Evolutionary conservation across 2,329 filamentous ascomycete genomes (phyloP).

Genomic region (Neobulgaria alba): DNA sequence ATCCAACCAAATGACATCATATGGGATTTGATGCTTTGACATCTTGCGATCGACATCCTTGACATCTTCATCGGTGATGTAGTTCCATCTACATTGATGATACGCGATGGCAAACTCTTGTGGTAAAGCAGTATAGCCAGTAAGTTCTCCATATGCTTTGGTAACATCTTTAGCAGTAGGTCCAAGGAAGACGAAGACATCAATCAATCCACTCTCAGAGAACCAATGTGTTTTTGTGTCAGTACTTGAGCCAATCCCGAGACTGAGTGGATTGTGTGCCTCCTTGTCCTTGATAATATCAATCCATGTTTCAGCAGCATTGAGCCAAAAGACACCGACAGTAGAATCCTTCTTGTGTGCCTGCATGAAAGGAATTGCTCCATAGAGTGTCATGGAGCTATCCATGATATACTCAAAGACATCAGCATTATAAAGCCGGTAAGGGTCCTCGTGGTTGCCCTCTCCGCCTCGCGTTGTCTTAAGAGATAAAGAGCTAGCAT

Average conservation of each 20-base stretch:
- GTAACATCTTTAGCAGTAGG: slow-evolving; percentile 77
- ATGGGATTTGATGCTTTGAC: slow-evolving; percentile 90
- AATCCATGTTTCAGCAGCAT: slow-evolving; percentile 94
- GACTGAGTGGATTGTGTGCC: slow-evolving; percentile 64
- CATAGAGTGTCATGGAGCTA: slow-evolving; percentile 97
- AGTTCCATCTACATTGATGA: slow-evolving; percentile 99
- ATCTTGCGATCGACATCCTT: slow-evolving; percentile 95
- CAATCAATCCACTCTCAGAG: slow-evolving; percentile 80
- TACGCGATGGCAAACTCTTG: slow-evolving; percentile 89
- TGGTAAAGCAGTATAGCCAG: slow-evolving; percentile 82
- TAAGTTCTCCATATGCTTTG: slow-evolving; percentile 78
- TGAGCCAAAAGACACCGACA: slow-evolving; percentile 95
- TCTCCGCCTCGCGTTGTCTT: slow-evolving; percentile 85
- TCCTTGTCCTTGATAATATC: slow-evolving; percentile 79
- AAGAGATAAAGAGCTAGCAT: slow-evolving; percentile 78
- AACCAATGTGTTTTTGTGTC: slow-evolving; percentile 94
- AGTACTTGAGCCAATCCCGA: slow-evolving; percentile 60
- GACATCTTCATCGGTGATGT: slow-evolving; percentile 92
- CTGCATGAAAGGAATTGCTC: slow-evolving; percentile 96
- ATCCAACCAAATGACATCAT: slow-evolving; percentile 98
- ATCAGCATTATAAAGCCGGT: slow-evolving; percentile 90
- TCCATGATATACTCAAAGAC: slow-evolving; percentile 97
- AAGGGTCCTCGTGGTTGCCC: slow-evolving; percentile 79
- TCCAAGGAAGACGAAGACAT: slow-evolving; percentile 91
- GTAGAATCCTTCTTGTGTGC: slow-evolving; percentile 89